Evolutionary conservation across 768 basidiomycete genomes (phyloP), one percentile per base, ranked within the genome.

Genomic region (Hericium rajendrae): DNA sequence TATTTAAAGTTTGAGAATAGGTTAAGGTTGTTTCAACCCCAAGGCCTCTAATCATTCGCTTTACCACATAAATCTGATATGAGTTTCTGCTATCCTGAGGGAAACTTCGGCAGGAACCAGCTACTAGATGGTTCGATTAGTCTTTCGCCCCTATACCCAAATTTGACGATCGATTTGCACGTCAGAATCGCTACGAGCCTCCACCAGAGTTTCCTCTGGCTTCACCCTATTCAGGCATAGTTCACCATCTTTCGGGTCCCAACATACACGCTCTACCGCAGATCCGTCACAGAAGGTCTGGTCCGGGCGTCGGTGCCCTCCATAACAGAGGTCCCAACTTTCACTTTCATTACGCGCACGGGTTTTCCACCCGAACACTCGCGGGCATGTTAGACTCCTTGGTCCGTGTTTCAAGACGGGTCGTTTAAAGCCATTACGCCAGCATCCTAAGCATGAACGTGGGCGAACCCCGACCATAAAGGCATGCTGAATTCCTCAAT

Each of bases 181-280:
- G 85, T 88, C 88, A 90, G 88, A 88, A 90, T 85, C 83, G 86
- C 88, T 89, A 86, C 84, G 83, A 86, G 84, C 87, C 85, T 88
- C 86, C 86, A 89, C 85, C 87, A 88, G 86, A 86, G 88, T 90
- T 89, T 89, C 86, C 88, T 86, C 86, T 89, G 87, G 86, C 87
- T 88, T 87, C 83, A 78, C 85, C 85, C 84, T 87, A 84, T 82
- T 84, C 85, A 86, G 77, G 79, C 84, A 87, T 86, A 86, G 83
- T 86, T 86, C 85, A 86, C 84, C 84, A 86, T 86, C 84, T 86
- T 87, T 86, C 84, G 83, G 85, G 84, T 86, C 85, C 83, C 82
- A 86, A 82, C 85, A 84, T 83, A 77, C 79, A 81, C 81, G 84
- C 85, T 86, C 84, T 79, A 83, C 84, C 81, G 78, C 83, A 76